Conservation (phyloP, 495 filamentous ascomycete genomes). For the Penicillium paxilli region DNA sequence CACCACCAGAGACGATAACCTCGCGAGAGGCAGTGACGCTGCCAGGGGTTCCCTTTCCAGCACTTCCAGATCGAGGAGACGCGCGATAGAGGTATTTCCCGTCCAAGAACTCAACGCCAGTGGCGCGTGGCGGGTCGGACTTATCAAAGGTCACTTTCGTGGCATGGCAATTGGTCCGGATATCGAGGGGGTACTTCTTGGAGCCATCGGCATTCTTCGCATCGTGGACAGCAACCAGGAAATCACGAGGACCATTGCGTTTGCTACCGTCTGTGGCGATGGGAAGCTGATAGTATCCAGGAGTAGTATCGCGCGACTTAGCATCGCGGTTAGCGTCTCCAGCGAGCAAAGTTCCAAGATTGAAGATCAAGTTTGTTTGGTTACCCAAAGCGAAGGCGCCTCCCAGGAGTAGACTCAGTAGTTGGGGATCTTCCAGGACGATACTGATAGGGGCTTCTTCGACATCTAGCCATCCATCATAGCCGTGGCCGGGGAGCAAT, state of each 20-base stretch:
- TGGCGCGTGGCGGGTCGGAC: conserved; percentile 49
- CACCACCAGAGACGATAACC: conserved; percentile 60
- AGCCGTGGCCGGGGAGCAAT: conserved; percentile 52
- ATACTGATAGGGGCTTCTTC: conserved; percentile 47
- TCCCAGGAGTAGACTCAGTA: conserved; percentile 49
- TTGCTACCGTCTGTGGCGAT: conserved; percentile 42
- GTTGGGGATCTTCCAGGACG: conserved; percentile 50
- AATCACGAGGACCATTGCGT: conserved; percentile 55
- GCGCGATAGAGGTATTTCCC: conserved; percentile 62
- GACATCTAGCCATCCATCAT: conserved; percentile 56
- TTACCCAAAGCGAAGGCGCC: conserved; percentile 53
- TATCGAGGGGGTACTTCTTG: conserved; percentile 57
- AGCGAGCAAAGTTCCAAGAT: conserved; percentile 43
- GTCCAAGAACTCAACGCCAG: conserved; percentile 62
- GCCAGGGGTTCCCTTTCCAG: conserved; percentile 40
- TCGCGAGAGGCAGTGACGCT: conserved; percentile 52
- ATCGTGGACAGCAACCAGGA: conserved; percentile 50
- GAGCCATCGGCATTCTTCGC: conserved; percentile 50
- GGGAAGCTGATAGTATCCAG: conserved; percentile 55
- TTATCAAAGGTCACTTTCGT: conserved; percentile 60
- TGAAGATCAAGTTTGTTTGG: conserved; percentile 35
- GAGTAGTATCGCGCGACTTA: conserved; percentile 34
- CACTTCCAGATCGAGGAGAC: conserved; percentile 37
- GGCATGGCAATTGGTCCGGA: conserved; percentile 60
- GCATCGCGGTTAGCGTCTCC: conserved; percentile 54